Evolutionary conservation across 306 rosid genomes (phyloP).

Genomic region (Sindora glabra): DNA sequence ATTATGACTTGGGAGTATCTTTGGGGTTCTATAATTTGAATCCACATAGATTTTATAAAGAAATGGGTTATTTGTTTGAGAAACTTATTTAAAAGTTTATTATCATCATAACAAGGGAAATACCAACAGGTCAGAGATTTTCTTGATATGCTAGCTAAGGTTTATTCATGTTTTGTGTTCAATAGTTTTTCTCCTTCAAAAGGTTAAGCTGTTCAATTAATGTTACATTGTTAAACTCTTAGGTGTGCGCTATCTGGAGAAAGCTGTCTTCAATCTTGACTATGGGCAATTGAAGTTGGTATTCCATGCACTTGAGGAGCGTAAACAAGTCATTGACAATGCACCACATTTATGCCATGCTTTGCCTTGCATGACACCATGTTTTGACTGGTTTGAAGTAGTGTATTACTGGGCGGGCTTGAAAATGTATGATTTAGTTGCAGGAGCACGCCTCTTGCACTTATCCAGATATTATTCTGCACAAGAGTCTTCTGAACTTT

Average conservation of each 20-base stretch:
- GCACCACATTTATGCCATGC: constrained; percentile 98
- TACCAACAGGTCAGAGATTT: not conserved
- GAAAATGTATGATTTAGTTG: constrained; percentile 95
- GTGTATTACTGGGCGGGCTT: constrained; percentile 89
- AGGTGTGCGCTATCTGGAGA: constrained; percentile 99
- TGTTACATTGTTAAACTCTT: constrained; percentile 3
- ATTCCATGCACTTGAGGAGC: constrained; percentile 95
- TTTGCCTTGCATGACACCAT: constrained; percentile 98
- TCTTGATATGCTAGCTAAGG: not conserved
- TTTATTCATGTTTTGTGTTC: not conserved
- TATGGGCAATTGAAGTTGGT: constrained; percentile 93
- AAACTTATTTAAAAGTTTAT: not conserved
- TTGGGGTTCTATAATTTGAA: not conserved
- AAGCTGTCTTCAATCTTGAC: constrained; percentile 89
- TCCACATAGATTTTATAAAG: not conserved
- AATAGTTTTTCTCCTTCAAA: not conserved
- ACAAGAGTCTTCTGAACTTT: constrained; percentile 76
- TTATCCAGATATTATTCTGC: constrained; percentile 90
- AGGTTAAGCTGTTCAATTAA: not conserved
- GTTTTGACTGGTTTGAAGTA: constrained; percentile 89
- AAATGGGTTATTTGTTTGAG: not conserved
- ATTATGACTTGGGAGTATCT: not conserved
- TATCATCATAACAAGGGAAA: not conserved
- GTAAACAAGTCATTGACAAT: constrained; percentile 84
- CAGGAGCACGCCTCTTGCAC: constrained; percentile 75